Percentiles rank a stretch among this genome's conserved stretches.
Evolutionary conservation across 2,329 filamentous ascomycete genomes (phyloP).

Genomic region (Graphilbum ipis-grandicollis): DNA sequence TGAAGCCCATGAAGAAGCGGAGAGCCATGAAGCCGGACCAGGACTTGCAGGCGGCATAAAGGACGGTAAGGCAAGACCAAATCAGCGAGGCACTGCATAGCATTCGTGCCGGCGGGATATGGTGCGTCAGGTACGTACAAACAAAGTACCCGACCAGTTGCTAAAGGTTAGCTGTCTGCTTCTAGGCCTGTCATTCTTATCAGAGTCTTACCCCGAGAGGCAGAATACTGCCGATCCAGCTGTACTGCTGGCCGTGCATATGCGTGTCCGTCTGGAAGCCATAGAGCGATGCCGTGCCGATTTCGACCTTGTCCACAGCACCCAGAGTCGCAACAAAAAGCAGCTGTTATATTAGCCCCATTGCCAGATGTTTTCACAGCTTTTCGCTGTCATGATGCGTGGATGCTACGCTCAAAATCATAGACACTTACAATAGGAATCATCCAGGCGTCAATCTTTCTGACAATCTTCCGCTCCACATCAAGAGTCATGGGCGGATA

Average conservation of each 20-base stretch:
- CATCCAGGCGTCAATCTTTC: conserved; percentile 8
- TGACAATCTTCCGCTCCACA: conserved; percentile 13
- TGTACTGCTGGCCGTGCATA: conserved; percentile 1
- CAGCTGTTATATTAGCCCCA: conserved; percentile 7
- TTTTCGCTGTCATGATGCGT: too few species aligned
- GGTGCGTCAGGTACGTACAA: conserved; percentile 13
- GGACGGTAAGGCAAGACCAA: conserved; percentile 14
- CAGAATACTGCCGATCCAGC: conserved; percentile 2
- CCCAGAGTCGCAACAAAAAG: conserved; percentile 14
- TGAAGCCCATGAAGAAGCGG: conserved; percentile 14
- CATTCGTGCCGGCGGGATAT: conserved; percentile 13
- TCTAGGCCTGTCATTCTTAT: not conserved
- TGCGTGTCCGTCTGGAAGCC: conserved; percentile 15
- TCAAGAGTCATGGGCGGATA: conserved; percentile 13
- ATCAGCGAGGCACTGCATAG: conserved; percentile 12
- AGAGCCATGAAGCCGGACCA: conserved; percentile 15
- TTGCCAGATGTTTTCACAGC: too few species aligned
- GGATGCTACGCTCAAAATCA: too few species aligned
- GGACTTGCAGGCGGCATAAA: conserved; percentile 12
- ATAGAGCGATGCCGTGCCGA: conserved; percentile 17
- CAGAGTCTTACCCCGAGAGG: not conserved
- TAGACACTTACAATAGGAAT: conserved; percentile 3
- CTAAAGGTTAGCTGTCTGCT: not conserved
- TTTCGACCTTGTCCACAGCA: conserved; percentile 16
- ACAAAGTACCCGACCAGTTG: conserved; percentile 9